Conservation (phyloP, 2,329 filamentous ascomycete species). For the Ophiostoma populinum region DNA sequence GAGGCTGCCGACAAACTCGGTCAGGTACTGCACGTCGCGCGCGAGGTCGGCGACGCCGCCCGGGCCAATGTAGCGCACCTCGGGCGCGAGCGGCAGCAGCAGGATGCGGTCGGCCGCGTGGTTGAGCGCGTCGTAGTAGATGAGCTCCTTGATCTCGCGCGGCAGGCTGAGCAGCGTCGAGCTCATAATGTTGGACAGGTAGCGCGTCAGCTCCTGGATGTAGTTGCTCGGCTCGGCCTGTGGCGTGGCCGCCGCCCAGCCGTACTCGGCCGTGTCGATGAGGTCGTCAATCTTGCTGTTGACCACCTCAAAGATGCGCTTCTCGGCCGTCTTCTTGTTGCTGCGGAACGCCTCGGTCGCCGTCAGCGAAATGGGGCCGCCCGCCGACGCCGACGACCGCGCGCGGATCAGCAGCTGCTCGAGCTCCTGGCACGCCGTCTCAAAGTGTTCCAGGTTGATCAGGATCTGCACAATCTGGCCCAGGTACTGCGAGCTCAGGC, state of each 20-base stretch:
- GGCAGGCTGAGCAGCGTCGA: constrained; percentile 86
- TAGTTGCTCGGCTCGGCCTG: constrained; percentile 71
- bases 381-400: constrained; percentile 63
- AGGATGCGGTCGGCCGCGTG: constrained; percentile 80
- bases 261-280: constrained; percentile 92
- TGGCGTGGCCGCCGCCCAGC: constrained; percentile 51
- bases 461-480: constrained; percentile 97
- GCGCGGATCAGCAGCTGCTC: constrained; percentile 75
- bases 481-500: constrained; percentile 79
- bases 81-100: constrained; percentile 56
- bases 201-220: constrained; percentile 86
- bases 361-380: constrained; percentile 59
- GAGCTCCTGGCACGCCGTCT: constrained; percentile 77
- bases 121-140: constrained; percentile 90
- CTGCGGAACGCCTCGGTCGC: constrained; percentile 76
- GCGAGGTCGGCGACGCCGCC: constrained; percentile 68
- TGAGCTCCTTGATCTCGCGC: constrained; percentile 87
- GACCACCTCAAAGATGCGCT: constrained; percentile 94
- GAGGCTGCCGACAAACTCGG: constrained; percentile 71
- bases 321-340: constrained; percentile 91
- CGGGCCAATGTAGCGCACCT: constrained; percentile 74
- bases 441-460: constrained; percentile 94
- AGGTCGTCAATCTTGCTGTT: constrained; percentile 98
- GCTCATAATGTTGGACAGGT: constrained; percentile 91
- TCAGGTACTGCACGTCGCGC: constrained; percentile 68